A percentile compares a stretch with the other conserved stretches of the same genome.
These are phyloP conservation scores for Xylariaceae sp. DNA, from an alignment of 2,329 filamentous ascomycete species.

Conservation along the genomic window DNA sequence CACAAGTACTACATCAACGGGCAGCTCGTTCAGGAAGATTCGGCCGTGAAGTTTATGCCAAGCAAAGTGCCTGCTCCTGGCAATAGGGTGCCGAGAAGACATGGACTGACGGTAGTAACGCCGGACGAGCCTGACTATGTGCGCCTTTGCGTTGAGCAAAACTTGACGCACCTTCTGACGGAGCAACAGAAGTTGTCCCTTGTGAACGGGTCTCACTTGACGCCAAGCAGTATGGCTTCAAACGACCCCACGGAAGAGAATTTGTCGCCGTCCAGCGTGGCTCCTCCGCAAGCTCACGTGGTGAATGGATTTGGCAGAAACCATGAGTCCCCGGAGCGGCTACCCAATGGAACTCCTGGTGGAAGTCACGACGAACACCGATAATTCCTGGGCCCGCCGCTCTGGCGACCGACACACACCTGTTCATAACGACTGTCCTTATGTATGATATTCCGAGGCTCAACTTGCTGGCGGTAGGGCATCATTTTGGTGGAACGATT, in stretches of 20 bases:
- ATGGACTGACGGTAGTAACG: constrained; percentile 46
- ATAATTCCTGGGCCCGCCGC: constrained; percentile 4
- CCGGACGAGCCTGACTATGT: constrained; percentile 54
- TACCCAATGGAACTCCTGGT: constrained; percentile 23
- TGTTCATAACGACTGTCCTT: constrained; percentile 9
- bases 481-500: constrained; percentile 6
- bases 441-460: constrained; percentile 25
- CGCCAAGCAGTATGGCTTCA: constrained; percentile 39
- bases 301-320: constrained; percentile 27
- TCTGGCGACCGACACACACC: not conserved
- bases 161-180: constrained; percentile 49
- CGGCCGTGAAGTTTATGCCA: constrained; percentile 41
- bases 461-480: constrained; percentile 13
- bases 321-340: constrained; percentile 21
- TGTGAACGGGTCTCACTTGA: constrained; percentile 45
- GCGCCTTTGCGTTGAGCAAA: constrained; percentile 51
- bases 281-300: constrained; percentile 21
- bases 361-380: constrained; percentile 13
- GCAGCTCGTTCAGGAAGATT: constrained; percentile 46
- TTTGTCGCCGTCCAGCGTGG: constrained; percentile 24
- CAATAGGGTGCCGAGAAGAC: constrained; percentile 49
- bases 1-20: constrained; percentile 57
- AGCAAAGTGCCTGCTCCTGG: constrained; percentile 53
- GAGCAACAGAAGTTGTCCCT: constrained; percentile 41
- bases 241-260: constrained; percentile 27